Conservation (phyloP, 2,329 filamentous ascomycete species). For the Botrytis fragariae region DNA sequence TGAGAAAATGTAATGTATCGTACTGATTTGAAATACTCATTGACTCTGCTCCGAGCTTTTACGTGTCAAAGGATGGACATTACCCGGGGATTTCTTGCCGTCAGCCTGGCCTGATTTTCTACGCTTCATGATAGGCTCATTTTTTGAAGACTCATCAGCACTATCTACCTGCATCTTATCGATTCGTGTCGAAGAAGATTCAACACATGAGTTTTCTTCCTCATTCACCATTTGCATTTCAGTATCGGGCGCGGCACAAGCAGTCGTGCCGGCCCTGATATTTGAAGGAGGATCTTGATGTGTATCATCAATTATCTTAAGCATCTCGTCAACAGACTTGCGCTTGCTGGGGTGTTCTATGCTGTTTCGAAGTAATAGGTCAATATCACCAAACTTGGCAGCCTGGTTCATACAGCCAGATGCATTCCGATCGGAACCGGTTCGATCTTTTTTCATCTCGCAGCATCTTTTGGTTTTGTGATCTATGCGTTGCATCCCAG, state of each 20-base stretch:
- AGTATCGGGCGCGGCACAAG: background rate
- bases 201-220: background rate
- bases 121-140: background rate
- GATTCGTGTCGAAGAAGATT: background rate
- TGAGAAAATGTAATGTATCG: background rate
- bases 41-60: background rate
- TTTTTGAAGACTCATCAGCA: background rate
- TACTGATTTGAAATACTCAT: background rate
- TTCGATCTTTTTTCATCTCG: background rate
- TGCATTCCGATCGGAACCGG: background rate
- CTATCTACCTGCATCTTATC: background rate
- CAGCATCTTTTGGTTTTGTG: background rate
- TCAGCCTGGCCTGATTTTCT: background rate
- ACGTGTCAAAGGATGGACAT: background rate
- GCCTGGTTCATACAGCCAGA: constrained; percentile 6
- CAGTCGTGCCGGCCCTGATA: background rate
- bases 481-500: background rate
- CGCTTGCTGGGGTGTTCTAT: background rate
- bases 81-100: background rate
- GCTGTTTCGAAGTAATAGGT: background rate
- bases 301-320: background rate
- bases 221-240: background rate
- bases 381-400: constrained; percentile 11
- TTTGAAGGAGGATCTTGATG: background rate
- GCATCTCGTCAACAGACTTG: background rate